A percentile compares a stretch with the other conserved stretches of the same genome.
Evolutionary conservation across 768 basidiomycete genomes (phyloP).

Genomic region (Pholiota molesta): DNA sequence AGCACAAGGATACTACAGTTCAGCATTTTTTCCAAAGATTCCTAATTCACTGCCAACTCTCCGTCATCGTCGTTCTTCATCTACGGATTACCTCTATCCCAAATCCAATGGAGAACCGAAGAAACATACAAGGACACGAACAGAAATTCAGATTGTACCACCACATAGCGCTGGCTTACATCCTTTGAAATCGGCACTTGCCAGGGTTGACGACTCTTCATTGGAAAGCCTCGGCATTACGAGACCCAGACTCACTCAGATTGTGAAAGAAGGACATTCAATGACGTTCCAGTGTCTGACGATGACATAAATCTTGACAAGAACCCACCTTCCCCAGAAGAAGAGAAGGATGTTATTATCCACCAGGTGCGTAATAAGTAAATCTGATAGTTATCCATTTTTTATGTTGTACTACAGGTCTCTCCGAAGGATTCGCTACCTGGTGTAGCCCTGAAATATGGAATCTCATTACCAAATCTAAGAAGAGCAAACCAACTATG

Average conservation of each 20-base stretch:
- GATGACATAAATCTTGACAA: conserved; percentile 21
- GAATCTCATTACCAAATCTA: conserved; percentile 79
- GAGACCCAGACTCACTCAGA: conserved; percentile 42
- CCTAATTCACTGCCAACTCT: conserved; percentile 22
- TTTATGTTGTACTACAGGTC: conserved; percentile 48
- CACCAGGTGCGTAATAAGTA: conserved; percentile 49
- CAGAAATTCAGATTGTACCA: conserved; percentile 23
- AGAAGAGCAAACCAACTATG: conserved; percentile 91
- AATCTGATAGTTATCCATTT: conserved; percentile 18
- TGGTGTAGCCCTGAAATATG: conserved; percentile 88
- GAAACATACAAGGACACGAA: conserved; percentile 27
- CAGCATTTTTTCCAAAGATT: conserved; percentile 33
- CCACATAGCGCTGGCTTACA: conserved; percentile 27
- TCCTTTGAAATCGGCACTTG: conserved; percentile 29
- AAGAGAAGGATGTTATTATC: conserved; percentile 58
- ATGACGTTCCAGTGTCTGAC: conserved; percentile 29
- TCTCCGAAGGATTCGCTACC: conserved; percentile 77
- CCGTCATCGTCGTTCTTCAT: conserved; percentile 26
- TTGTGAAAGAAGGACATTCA: conserved; percentile 33
- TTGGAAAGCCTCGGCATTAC: conserved; percentile 37
- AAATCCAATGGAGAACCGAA: conserved; percentile 7
- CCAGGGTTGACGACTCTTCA: conserved; percentile 21
- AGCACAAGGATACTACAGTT: conserved; percentile 29
- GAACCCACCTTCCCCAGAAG: conserved; percentile 18
- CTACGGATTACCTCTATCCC: conserved; percentile 8